Evolutionary conservation across 305 asterid species (phyloP), one percentile per base, ranked within the genome.

Genomic region (Andrographis paniculata): DNA sequence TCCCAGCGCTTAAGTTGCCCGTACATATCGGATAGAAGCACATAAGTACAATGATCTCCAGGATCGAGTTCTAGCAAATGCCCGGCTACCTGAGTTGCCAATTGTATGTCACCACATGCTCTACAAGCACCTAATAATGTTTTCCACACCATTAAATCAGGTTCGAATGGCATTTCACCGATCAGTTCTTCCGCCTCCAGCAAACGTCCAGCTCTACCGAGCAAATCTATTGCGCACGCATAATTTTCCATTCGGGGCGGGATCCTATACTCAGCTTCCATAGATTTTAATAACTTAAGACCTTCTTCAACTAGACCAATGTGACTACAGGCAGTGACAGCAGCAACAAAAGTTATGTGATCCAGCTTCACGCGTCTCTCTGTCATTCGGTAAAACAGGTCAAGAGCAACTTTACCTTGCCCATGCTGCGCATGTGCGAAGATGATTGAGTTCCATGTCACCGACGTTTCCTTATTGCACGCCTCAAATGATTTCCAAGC

Each of bases 301-400:
- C 95, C 97, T 70, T 75, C 89, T 17, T 84, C 83, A 16, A 88
- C 94, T 40, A 88, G 58, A 44, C 97, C 95, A 54, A 76, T 62
- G 76, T 88, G 97, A 60, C 95, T 88, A 48, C 97, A 84, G 12
- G 97, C 95, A 42, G 82, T 88, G 37, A 84, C 62, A 58, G 80
- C 73, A 28, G 97, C 97, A 20, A 88, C 95, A 46, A 88, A 50
- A 48, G 83, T 88, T 61, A 88, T 67, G 30, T 88, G 95, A 59
- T 84, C 97, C 36, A 73, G 60, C 14, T 19, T 75, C 61, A 81
- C 84, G 9, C 56, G 45, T 43, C 68, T 39, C 59, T 72, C 60
- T 27, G 19, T 59, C 95, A 84, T 88, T 42, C 39, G 45, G 52
- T 44, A 52, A 70, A 88, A 88, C 42, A 77, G 75, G 56, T 79